Conservation (phyloP, 1,284 basidiomycete species). For the Austroboletus olivaceoglutinosus region DNA sequence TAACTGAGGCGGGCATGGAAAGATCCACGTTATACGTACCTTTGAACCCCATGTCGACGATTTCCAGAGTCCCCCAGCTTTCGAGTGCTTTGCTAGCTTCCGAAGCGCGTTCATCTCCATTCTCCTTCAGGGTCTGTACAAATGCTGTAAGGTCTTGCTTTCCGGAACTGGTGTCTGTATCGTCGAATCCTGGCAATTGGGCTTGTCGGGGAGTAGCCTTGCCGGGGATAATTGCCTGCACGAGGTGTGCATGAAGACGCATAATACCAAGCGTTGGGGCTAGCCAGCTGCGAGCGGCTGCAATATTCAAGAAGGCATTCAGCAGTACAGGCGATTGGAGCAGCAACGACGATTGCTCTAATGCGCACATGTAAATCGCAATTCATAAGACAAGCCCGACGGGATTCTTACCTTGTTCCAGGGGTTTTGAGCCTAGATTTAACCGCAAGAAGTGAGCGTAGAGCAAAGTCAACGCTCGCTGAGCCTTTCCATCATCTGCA, state of each 20-base stretch:
- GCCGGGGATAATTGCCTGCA: slow-evolving; percentile 79
- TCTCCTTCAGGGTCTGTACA: slow-evolving; percentile 20
- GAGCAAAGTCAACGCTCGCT: slow-evolving; percentile 65
- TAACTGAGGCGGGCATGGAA: neutral
- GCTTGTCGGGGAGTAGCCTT: slow-evolving; percentile 45
- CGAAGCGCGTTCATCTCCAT: slow-evolving; percentile 18
- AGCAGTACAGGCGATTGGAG: slow-evolving; percentile 74
- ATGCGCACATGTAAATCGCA: slow-evolving; percentile 6
- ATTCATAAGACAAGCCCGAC: neutral
- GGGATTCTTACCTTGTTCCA: slow-evolving; percentile 59
- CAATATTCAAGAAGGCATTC: slow-evolving; percentile 81
- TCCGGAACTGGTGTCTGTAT: slow-evolving; percentile 38
- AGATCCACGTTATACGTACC: slow-evolving; percentile 46
- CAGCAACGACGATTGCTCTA: slow-evolving; percentile 70
- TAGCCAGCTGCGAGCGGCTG: slow-evolving; percentile 91
- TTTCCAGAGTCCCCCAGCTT: slow-evolving; percentile 78
- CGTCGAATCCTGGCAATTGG: slow-evolving; percentile 75
- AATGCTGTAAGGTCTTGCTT: slow-evolving; percentile 21
- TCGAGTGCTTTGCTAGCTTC: slow-evolving; percentile 71
- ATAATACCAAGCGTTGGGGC: slow-evolving; percentile 75
- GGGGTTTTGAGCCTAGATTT: slow-evolving; percentile 51
- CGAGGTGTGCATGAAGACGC: slow-evolving; percentile 80
- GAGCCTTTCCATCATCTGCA: slow-evolving; percentile 40
- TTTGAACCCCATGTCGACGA: slow-evolving; percentile 86
- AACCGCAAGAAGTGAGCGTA: slow-evolving; percentile 87